Evolutionary conservation across 768 basidiomycete species (phyloP), one percentile per base, ranked within the genome.

Genomic region (Termitomyces sp.): DNA sequence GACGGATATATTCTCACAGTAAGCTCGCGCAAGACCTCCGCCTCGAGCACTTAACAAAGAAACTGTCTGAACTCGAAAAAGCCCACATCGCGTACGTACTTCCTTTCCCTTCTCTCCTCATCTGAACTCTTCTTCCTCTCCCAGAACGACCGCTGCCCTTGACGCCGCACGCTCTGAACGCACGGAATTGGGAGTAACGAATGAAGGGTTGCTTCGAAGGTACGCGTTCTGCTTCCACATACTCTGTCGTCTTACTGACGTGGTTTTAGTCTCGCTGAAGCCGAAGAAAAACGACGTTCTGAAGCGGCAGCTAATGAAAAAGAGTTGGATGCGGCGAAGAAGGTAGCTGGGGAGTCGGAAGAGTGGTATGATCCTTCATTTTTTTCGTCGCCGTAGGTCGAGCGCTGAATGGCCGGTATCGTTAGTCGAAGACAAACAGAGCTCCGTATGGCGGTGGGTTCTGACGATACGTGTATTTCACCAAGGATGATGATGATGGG

Each of bases 341-440:
- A 53, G 22, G 39, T n/a, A 1, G 45, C 20, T 16, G 37, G 20
- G 12, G 39, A 45, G 14, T 50, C 49, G 10, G 44, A 59, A 39
- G 47, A 50, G 18, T 51, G 27, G 57, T 48, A 49, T 37, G 37
- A n/a, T 44, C 5, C 8, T 5, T 27, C 42, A 20, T 52, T 37
- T 4, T 14, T 6, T 24, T 20, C 5, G 32, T 26, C 18, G 34
- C n/a, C n/a, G n/a, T n/a, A n/a, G n/a, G n/a, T n/a, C n/a, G 20
- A 24, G 16, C 7, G 27, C 32, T 56, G 46, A 48, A 13, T 24
- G 5, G 39, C 4, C 5, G 20, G 51, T 24, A 6, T 20, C 10
- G 34, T 24, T n/a, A 64, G 63, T 30, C 49, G 49, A 14, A 36
- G 46, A 27, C 47, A 62, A 37, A 55, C 37, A 4, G 60, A 66